Base-by-base conservation (phyloP, 176 grass and related monocot species). In the Puccinellia tenuiflora region DNA sequence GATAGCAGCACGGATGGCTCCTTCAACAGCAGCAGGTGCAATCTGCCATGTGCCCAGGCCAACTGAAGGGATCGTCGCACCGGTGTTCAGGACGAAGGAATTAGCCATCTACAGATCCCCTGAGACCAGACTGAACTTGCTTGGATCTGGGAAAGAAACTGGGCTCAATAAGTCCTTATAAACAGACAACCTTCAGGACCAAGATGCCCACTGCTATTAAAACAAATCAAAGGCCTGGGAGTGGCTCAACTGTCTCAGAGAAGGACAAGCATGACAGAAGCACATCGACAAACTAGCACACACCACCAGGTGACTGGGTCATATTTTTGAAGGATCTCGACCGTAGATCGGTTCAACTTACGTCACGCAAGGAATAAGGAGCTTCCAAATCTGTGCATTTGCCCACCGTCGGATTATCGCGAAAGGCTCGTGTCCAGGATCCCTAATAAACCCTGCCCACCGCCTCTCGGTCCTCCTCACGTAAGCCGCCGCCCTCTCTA, bases 31-130 rank as follows among this genome's bases (percentile, higher is more conserved):
- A 30, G 71, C 86, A 40, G 86, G 15, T 37, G 76, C 45, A 28
- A 79, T 82, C 33, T 94, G 90, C 84, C 80, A 91, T 43, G 89
- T 94, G 7, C 92, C 92, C 14, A 94, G 79, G 6, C 89, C 92
- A 68, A 94, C 46, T 5, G 84, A 81, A 29, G 89, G 89, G 42
- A 94, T 87, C 28, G 35, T 33, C 6, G 80, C 76, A 28, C 83
- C 84, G 0, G 80, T 94, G 75, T 91, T 94, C 1, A 89, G 80
- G 28, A 89, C 47, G 22, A 86, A 94, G 54, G 13, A 86, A 6
- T 53, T 38, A 50, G 62, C 22, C 84, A 86, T 81, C 57, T 51
- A 3, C 0, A 30, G 4, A 25, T 54, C 16, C 40, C 11, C 31
- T 24, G 37, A 42, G 1, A 56, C 1, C 34, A 67, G 53, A 31